A percentile compares a stretch with the other conserved stretches of the same genome.
Evolutionary conservation across 495 filamentous ascomycete species (phyloP).

Genomic region (Xylaria grammica): DNA sequence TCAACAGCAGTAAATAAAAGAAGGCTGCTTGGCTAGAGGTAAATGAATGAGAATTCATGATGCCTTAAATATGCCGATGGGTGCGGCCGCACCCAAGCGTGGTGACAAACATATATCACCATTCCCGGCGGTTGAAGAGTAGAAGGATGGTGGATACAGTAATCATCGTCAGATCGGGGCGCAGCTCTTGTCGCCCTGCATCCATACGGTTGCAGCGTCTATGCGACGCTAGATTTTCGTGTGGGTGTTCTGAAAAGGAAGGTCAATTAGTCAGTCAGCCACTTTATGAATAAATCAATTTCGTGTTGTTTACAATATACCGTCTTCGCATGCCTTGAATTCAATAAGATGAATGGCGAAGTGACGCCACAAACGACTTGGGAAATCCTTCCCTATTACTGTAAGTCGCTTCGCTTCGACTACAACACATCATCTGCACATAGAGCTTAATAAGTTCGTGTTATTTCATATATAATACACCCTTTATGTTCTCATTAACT

Average conservation of each 20-base stretch:
- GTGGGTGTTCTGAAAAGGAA: constrained; percentile 3
- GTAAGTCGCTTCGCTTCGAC: not conserved
- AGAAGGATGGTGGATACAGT: constrained; percentile 4
- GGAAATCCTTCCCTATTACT: not conserved
- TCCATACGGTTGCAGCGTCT: not conserved
- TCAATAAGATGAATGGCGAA: not conserved
- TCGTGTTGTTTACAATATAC: not conserved
- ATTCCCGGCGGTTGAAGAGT: not conserved
- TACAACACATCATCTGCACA: not conserved
- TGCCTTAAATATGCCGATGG: not conserved
- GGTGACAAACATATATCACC: too few relatives aligned
- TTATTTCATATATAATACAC: not conserved
- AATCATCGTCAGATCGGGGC: constrained; percentile 4
- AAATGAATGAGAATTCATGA: not conserved
- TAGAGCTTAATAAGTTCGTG: not conserved
- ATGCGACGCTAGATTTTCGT: not conserved
- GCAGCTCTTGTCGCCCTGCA: constrained; percentile 4
- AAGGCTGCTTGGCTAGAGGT: not conserved
- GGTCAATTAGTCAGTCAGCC: not conserved
- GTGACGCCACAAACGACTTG: not conserved
- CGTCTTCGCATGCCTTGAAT: not conserved
- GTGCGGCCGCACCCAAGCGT: not conserved
- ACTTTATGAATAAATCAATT: not conserved
- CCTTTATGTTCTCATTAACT: not conserved
- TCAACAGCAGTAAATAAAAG: not conserved